Evolutionary conservation across 768 basidiomycete species (phyloP).

Genomic region (Collybiopsis confluens): DNA sequence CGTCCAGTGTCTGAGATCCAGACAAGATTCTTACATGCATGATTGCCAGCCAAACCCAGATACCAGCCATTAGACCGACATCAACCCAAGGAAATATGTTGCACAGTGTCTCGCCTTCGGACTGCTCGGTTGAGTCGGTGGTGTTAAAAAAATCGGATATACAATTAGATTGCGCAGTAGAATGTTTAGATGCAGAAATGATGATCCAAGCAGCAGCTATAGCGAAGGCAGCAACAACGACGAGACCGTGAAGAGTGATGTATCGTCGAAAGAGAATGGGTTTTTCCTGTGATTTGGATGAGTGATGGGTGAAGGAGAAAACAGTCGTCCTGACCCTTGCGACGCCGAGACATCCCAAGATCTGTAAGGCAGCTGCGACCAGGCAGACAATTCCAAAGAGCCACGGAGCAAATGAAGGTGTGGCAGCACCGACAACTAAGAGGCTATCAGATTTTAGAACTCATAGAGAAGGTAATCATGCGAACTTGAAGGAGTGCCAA

Average conservation of each 20-base stretch:
- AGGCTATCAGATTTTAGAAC: neutral
- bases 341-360: slow-evolving; percentile 85
- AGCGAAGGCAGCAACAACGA: slow-evolving; percentile 60
- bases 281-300: slow-evolving; percentile 50
- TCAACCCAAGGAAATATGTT: slow-evolving; percentile 90
- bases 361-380: slow-evolving; percentile 68
- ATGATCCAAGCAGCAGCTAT: slow-evolving; percentile 79
- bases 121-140: slow-evolving; percentile 25
- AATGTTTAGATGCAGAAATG: slow-evolving; percentile 75
- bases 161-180: slow-evolving; percentile 65
- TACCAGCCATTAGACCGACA: slow-evolving; percentile 83
- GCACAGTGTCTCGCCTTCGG: slow-evolving; percentile 73
- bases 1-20: slow-evolving; percentile 9
- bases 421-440: slow-evolving; percentile 83
- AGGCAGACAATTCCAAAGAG: slow-evolving; percentile 78
- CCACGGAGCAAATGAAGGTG: slow-evolving; percentile 70
- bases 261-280: slow-evolving; percentile 63
- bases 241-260: slow-evolving; percentile 57
- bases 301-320: neutral
- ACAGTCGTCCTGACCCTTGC: slow-evolving; percentile 46
- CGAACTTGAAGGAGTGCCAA: slow-evolving; percentile 81
- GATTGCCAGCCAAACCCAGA: slow-evolving; percentile 79
- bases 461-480: slow-evolving; percentile 3
- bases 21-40: slow-evolving; percentile 54
- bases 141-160: slow-evolving; percentile 49